These are phyloP conservation scores for Medicago lupulina DNA, from an alignment of 306 rosid species.

Conservation along the genomic window DNA sequence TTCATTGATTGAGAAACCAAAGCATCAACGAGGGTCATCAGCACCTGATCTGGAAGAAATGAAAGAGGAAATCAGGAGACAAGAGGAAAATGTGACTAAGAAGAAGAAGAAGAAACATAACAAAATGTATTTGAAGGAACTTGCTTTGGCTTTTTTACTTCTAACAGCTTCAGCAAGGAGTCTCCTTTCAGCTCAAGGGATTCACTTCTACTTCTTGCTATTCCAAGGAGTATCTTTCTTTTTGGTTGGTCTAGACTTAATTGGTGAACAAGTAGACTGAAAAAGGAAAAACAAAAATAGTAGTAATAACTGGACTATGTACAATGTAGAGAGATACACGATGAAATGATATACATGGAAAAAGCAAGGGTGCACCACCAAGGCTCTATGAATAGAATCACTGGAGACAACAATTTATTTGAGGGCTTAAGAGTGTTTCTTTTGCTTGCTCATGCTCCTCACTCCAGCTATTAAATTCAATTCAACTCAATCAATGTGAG, in stretches of 20 bases:
- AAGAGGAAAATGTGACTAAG: constrained; percentile 55
- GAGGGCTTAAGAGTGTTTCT: constrained; percentile 17
- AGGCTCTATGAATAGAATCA: constrained; percentile 27
- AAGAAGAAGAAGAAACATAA: constrained; percentile 79
- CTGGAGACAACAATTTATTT: constrained; percentile 5
- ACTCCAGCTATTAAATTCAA: constrained; percentile 30
- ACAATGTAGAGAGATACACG: constrained; percentile 30
- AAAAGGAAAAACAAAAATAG: not conserved
- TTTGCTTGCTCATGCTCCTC: constrained; percentile 45
- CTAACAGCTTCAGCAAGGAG: constrained; percentile 93
- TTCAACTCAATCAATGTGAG: constrained; percentile 15
- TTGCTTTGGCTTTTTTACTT: constrained; percentile 85
- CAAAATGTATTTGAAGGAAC: constrained; percentile 84
- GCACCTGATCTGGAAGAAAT: constrained; percentile 76
- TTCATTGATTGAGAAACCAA: constrained; percentile 72
- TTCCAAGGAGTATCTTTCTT: constrained; percentile 93
- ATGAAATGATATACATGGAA: constrained; percentile 18
- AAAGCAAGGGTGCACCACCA: constrained; percentile 38
- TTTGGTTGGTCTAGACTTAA: constrained; percentile 89
- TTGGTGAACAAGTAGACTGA: constrained; percentile 89
- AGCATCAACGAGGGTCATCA: constrained; percentile 74
- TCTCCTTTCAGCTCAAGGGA: constrained; percentile 94
- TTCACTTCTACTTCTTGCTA: constrained; percentile 95
- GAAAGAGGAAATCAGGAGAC: constrained; percentile 74
- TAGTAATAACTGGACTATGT: constrained; percentile 32